Evolutionary conservation across 495 filamentous ascomycete genomes (phyloP).

Genomic region (Baudoinia panamericana): DNA sequence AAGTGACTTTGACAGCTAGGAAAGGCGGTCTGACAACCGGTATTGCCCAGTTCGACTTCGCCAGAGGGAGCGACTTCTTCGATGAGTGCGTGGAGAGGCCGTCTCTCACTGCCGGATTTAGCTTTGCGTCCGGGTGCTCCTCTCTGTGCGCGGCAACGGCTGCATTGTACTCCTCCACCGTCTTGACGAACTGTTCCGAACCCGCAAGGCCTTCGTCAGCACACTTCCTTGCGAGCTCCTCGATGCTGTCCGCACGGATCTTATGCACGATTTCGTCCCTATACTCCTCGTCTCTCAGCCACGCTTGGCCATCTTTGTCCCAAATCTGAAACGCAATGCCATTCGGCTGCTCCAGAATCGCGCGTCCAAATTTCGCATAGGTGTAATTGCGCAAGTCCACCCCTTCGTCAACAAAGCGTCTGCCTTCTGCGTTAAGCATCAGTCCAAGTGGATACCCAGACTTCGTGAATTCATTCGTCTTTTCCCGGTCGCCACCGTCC

Average conservation of each 20-base stretch:
- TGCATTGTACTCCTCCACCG: conserved; percentile 40
- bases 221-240: conserved; percentile 40
- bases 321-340: conserved; percentile 49
- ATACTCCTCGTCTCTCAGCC: conserved; percentile 47
- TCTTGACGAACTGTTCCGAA: conserved; percentile 33
- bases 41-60: conserved; percentile 53
- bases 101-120: conserved; percentile 44
- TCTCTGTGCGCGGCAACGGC: conserved; percentile 32
- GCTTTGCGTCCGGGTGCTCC: conserved; percentile 32
- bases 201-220: conserved; percentile 33
- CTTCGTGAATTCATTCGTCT: conserved; percentile 54
- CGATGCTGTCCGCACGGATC: conserved; percentile 36
- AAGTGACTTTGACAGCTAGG: conserved; percentile 44
- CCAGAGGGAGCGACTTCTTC: conserved; percentile 25
- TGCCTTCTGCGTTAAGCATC: conserved; percentile 45
- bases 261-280: conserved; percentile 38
- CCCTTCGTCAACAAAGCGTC: conserved; percentile 52
- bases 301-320: conserved; percentile 35
- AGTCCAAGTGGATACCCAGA: conserved; percentile 52
- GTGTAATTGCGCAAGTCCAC: conserved; percentile 50
- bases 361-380: conserved; percentile 46
- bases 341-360: conserved; percentile 42
- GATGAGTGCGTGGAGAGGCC: conserved; percentile 42
- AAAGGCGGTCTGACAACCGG: conserved; percentile 43
- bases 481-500: conserved; percentile 37